These are phyloP conservation scores for Tolypocladium tundrense DNA, from an alignment of 2,329 filamentous ascomycete species.

Conservation along the genomic window DNA sequence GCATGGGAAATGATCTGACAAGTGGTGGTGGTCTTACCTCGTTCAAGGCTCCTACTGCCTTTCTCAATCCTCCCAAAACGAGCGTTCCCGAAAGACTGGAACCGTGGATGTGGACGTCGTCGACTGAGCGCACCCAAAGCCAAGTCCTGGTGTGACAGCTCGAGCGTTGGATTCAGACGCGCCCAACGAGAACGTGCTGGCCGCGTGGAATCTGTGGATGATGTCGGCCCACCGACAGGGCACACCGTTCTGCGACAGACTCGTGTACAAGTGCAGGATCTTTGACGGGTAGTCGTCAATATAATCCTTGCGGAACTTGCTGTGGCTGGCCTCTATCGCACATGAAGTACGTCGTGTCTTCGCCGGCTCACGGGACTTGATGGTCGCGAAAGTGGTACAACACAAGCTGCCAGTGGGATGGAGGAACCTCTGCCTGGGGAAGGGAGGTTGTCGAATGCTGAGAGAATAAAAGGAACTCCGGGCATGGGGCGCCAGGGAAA, in stretches of 20 bases:
- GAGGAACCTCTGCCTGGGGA: neutral
- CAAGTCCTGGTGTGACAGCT: neutral
- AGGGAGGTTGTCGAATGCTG: neutral
- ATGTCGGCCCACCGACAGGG: neutral
- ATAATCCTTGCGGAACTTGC: constrained; percentile 20
- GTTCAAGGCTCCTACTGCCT: neutral
- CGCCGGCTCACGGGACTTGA: neutral
- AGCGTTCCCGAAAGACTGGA: neutral
- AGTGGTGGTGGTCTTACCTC: neutral
- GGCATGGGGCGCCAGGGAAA: constrained; percentile 10
- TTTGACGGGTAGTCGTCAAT: constrained; percentile 24
- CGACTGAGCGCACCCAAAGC: too few species aligned
- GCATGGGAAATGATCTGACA: neutral
- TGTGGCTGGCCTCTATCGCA: constrained; percentile 17
- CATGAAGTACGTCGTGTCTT: constrained; percentile 5
- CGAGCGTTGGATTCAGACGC: neutral
- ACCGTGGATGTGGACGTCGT: neutral
- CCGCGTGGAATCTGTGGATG: neutral
- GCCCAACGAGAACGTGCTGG: neutral
- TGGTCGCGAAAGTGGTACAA: constrained; percentile 1
- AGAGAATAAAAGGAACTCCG: constrained; percentile 11
- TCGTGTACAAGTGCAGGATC: constrained; percentile 17
- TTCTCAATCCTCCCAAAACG: neutral
- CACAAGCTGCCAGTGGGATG: neutral
- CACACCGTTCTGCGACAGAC: constrained; percentile 3